Evolutionary conservation across 192 early-diverging fungal species (phyloP), one percentile per base, ranked within the genome.

Genomic region (Linnemannia schmuckeri): DNA sequence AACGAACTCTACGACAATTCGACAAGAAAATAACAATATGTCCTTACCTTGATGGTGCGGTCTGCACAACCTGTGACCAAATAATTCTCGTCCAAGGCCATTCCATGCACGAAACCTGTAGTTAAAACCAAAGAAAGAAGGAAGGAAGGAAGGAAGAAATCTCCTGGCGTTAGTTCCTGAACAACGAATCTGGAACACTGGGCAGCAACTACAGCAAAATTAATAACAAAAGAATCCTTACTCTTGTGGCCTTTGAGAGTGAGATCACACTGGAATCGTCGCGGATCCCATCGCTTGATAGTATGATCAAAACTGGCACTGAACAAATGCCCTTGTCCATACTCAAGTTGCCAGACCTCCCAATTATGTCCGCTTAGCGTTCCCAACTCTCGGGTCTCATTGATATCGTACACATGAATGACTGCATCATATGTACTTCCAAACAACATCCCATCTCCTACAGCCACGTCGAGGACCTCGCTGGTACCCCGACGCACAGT

Each of bases 311-410:
- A 91, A 70, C 88, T 89, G 41, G 79, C 90, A 72, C 88, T 89
- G 72, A 91, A 91, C 44, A 91, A 57, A 40, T 78, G 77, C 1
- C 90, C 90, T 52, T 91, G 88, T 9, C 83, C 80, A 81, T 91
- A 91, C 54, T 89, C 88, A 10, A 93, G 84, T 54, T 93, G 89
- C 92, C 92, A 93, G 1, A 93, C 92, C 61, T 93, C 92, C 92
- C 92, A 93, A 47, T 92, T 93, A 77, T 93, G 92, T 1, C 92
- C 92, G 75, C 88, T 86, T 42, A 93, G 57, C 3, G 90, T 92
- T 10, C 81, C 82, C 1, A 88, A 68, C 18, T 88, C 80, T 37
- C 82, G 42, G 20, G 78, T 89, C 61, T 82, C 85, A 37, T 89
- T 89, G 18, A 83, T 30, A 54, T 89, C 84, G 55, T 90, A 92